Evolutionary conservation across 176 grass and related monocot species (phyloP).

Genomic region (Zea luxurians): DNA sequence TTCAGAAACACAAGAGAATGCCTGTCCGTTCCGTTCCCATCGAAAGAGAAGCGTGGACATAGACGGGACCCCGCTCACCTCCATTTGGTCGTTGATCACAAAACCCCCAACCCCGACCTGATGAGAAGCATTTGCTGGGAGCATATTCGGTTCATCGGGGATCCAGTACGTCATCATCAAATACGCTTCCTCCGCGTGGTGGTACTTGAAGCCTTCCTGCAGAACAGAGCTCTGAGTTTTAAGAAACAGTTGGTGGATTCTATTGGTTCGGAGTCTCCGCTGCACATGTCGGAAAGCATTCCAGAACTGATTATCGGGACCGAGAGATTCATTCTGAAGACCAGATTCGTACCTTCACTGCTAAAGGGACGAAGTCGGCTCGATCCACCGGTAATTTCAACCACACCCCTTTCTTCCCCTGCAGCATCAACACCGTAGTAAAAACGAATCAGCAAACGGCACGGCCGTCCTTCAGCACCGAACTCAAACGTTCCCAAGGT

Average conservation of each 20-base stretch:
- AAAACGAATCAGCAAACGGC: neutral
- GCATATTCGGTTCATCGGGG: constrained; percentile 78
- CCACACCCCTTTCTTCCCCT: constrained; percentile 99
- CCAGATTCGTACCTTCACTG: constrained; percentile 59
- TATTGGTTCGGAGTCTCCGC: neutral
- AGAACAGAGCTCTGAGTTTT: neutral
- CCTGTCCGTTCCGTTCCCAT: neutral
- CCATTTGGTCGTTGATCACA: constrained; percentile 87
- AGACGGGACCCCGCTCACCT: constrained; percentile 44
- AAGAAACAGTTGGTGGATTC: no score
- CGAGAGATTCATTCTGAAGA: neutral
- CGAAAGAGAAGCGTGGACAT: neutral
- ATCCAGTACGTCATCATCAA: constrained; percentile 98
- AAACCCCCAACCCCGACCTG: constrained; percentile 95
- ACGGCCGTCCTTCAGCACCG: neutral
- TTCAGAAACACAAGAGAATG: neutral
- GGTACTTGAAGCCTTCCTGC: constrained; percentile 95
- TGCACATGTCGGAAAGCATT: neutral
- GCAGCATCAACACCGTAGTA: neutral
- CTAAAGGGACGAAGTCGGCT: constrained; percentile 76
- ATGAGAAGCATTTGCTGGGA: constrained; percentile 93
- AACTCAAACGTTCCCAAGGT: neutral
- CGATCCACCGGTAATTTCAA: constrained; percentile 66
- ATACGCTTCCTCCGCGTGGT: constrained; percentile 92
- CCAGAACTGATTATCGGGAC: neutral